Conservation (phyloP, 768 basidiomycete species). For the Brasilioporus rufonigricans region DNA sequence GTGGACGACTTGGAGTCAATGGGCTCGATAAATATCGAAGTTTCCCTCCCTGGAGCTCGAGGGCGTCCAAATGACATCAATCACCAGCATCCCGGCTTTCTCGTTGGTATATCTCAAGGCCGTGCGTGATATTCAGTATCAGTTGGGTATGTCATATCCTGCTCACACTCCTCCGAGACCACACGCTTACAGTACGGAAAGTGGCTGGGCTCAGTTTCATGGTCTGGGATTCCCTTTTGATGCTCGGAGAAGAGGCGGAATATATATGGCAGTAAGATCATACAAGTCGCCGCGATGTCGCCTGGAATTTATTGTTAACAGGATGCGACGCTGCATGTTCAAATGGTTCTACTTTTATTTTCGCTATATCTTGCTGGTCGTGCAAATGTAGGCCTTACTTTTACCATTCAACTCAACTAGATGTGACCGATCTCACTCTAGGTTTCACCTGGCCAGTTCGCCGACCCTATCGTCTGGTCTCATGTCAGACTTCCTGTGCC, state of each 20-base stretch:
- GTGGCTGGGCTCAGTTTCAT: conserved; percentile 28
- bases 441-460: conserved; percentile 9
- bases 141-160: conserved; percentile 3
- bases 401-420: neutral
- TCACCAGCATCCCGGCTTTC: neutral
- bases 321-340: conserved; percentile 6
- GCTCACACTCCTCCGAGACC: neutral
- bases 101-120: conserved; percentile 5
- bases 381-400: conserved; percentile 8
- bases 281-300: too few species aligned
- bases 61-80: conserved; percentile 2
- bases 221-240: conserved; percentile 29
- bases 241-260: conserved; percentile 24
- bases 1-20: neutral
- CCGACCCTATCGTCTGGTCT: conserved; percentile 9
- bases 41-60: neutral
- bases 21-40: neutral
- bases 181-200: neutral
- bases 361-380: conserved; percentile 13
- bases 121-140: conserved; percentile 4
- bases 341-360: conserved; percentile 21
- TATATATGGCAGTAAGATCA: conserved; percentile 31
- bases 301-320: neutral
- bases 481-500: conserved; percentile 9
- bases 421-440: neutral